These are phyloP conservation scores for Naematelia aurantialba DNA, from an alignment of 768 basidiomycete species.

Conservation along the genomic window DNA sequence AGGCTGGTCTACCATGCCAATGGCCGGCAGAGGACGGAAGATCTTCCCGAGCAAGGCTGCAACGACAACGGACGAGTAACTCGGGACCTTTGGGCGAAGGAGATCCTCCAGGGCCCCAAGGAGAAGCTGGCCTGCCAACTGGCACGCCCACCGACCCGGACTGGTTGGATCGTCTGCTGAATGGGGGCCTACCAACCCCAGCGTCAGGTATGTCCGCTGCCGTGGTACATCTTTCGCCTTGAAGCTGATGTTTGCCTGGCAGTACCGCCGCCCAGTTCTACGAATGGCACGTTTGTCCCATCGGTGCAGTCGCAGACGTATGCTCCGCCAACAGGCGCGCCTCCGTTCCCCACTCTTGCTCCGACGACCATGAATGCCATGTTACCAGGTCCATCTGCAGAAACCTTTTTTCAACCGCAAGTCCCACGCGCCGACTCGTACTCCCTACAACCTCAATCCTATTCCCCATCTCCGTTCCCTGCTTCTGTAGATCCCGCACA, in stretches of 20 bases:
- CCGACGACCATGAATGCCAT: neutral
- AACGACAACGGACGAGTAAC: neutral
- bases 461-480: constrained; percentile 1
- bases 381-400: constrained; percentile 1
- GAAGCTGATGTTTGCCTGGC: neutral
- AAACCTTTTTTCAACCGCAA: neutral
- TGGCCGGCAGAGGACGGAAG: constrained; percentile 30
- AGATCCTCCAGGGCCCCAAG: neutral
- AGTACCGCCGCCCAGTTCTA: neutral
- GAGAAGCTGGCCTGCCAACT: neutral
- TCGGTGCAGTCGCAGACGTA: neutral
- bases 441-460: neutral
- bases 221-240: neutral
- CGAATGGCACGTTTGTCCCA: neutral
- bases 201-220: neutral
- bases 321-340: neutral
- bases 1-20: constrained; percentile 11
- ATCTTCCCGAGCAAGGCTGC: constrained; percentile 15
- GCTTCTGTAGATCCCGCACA: constrained; percentile 14
- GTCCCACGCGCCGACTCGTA: neutral
- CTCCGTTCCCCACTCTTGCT: neutral
- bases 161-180: neutral
- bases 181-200: neutral
- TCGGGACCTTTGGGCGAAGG: neutral
- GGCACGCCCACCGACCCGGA: neutral